phyloP scores from a whole-genome alignment of 768 basidiomycete genomes.

The Lactifluus echinatus region DNA sequence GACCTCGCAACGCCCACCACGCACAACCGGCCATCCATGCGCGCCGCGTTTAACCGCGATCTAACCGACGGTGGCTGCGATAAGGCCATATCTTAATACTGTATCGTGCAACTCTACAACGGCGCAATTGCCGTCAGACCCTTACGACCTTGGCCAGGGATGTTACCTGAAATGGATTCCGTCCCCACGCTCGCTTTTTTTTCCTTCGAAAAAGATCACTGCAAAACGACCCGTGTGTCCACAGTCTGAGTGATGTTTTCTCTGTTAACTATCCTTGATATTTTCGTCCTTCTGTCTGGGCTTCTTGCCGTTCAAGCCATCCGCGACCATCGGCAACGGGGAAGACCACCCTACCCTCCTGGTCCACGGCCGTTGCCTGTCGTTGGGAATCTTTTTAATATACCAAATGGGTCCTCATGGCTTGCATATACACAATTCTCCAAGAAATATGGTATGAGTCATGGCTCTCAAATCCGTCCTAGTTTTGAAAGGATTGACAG shows the following conservation, averaged over 20 bases:
- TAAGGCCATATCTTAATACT: no score
- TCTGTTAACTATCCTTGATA: neutral
- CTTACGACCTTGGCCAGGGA: no score
- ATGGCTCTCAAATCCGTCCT: neutral
- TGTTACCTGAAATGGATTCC: no score
- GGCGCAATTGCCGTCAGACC: no score
- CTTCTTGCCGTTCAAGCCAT: neutral
- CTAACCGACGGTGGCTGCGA: no score
- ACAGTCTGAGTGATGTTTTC: neutral
- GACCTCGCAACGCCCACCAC: no score
- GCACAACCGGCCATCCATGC: no score
- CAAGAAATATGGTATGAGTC: neutral
- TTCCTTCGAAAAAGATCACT: no score
- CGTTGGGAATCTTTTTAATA: slow-evolving; percentile 5
- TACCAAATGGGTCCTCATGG: slow-evolving; percentile 9
- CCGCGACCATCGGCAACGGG: neutral
- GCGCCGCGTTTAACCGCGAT: no score
- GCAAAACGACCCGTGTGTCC: no score
- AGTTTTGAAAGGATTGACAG: neutral
- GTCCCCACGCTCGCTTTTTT: no score
- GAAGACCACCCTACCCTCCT: slow-evolving; percentile 4
- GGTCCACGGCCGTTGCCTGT: slow-evolving; percentile 4
- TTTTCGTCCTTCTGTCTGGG: neutral
- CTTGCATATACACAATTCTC: neutral
- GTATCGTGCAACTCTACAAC: no score